Base-by-base conservation (phyloP, 2,329 filamentous ascomycete species). In the Verticillium klebahnii region DNA sequence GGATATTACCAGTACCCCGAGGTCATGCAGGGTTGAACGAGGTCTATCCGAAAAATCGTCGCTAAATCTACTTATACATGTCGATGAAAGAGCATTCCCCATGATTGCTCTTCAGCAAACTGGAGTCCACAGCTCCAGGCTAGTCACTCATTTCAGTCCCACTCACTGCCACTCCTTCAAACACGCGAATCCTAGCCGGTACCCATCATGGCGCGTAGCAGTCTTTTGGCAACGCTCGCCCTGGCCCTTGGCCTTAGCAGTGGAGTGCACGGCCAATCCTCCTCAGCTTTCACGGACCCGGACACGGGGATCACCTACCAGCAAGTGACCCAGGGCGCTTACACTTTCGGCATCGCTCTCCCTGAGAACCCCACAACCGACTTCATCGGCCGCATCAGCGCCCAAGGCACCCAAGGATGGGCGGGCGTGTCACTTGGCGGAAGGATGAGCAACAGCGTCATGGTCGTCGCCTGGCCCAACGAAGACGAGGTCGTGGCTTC, bases 331-430 rank as follows among this genome's bases (percentile, higher is more conserved):
- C 57, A 40, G 37, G 37, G 57, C 39, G 77, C 76, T 29, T 84
- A 74, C 68, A 74, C 69, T 31, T 80, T 84, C 60, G 82, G 81
- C 67, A 74, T 86, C 45, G 81, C 80, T 1, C 69, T 85, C 2
- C 82, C 83, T 1, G 74, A 82, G 63, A 78, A 72, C 12, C 71
- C 79, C 15, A 75, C 71, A 1, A 77, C 76, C 12, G 84, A 86
- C 69, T 79, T 86, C 65, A 83, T 86, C 63, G 81, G 79, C 8
- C 81, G 85, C 67, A 75, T 87, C 55, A 77, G 83, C 2, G 70
- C 71, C 1, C 77, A 79, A 61, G 75, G 74, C 3, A 80, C 82
- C 63, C 14, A 65, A 61, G 39, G 65, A 70, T 86, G 80, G 76
- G 78, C 76, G 57, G 82, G 79, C 62, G 73, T 82, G 29, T 79